Evolutionary conservation across 2,329 filamentous ascomycete species (phyloP).

Genomic region (Hymenoscyphus repandus): DNA sequence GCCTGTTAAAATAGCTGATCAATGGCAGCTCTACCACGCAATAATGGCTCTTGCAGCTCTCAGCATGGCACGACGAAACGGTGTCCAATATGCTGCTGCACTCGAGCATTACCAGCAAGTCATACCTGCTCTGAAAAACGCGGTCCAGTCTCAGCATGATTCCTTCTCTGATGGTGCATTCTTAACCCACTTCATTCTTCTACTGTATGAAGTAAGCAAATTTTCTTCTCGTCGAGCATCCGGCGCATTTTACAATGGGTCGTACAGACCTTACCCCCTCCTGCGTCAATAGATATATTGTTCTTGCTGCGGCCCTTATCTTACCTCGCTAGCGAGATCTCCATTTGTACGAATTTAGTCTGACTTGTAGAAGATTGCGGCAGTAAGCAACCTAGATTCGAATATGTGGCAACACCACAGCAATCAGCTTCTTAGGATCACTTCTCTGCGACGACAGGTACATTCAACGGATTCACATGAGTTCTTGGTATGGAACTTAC

Average conservation of each 20-base stretch:
- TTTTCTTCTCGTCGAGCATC: constrained; percentile 15
- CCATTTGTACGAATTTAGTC: no score
- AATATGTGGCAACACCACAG: constrained; percentile 51
- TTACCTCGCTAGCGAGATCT: no score
- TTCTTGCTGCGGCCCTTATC: no score
- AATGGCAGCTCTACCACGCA: constrained; percentile 41
- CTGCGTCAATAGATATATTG: no score
- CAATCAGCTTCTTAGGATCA: constrained; percentile 44
- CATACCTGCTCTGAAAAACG: constrained; percentile 41
- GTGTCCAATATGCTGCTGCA: constrained; percentile 41
- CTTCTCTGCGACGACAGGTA: constrained; percentile 41
- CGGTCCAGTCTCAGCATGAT: constrained; percentile 41
- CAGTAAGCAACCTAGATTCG: constrained; percentile 39
- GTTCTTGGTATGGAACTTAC: constrained; percentile 49
- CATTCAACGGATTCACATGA: constrained; percentile 41
- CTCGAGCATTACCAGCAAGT: constrained; percentile 51
- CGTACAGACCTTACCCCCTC: no score
- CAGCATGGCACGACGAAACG: constrained; percentile 42
- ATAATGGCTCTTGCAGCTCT: constrained; percentile 54
- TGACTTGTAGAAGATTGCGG: constrained; percentile 36
- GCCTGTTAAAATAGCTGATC: neutral
- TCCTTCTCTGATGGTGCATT: constrained; percentile 52
- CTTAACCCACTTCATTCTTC: constrained; percentile 50
- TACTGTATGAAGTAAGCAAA: constrained; percentile 48
- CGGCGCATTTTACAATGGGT: no score